Percentiles rank a stretch among this genome's conserved stretches.
phyloP scores from a whole-genome alignment of 805 yeast species.

The Candida ipomoeae region DNA sequence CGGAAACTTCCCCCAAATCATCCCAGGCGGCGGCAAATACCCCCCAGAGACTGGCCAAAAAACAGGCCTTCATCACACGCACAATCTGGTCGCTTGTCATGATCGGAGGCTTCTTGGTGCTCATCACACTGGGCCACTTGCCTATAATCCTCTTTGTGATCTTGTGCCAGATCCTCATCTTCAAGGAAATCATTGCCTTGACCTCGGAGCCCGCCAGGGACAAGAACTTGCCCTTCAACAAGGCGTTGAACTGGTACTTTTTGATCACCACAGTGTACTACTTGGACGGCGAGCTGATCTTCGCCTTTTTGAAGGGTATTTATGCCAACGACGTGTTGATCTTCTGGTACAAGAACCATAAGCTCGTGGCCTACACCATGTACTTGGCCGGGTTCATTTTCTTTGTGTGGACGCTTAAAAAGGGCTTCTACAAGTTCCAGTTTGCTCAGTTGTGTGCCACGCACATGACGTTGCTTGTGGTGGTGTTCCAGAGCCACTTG shows the following conservation, averaged over 20 bases:
- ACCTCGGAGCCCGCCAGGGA: constrained; percentile 83
- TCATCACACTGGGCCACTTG: constrained; percentile 79
- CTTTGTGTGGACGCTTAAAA: constrained; percentile 84
- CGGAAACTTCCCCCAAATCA: background rate
- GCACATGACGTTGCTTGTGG: constrained; percentile 86
- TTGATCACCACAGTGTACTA: constrained; percentile 82
- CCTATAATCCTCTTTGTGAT: constrained; percentile 72
- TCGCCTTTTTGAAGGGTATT: constrained; percentile 57
- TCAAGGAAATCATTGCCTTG: constrained; percentile 83
- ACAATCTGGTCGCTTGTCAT: constrained; percentile 92
- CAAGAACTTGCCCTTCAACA: constrained; percentile 76
- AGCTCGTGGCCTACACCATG: constrained; percentile 75
- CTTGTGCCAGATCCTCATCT: constrained; percentile 73
- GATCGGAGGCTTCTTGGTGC: constrained; percentile 61
- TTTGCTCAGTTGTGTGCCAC: constrained; percentile 91
- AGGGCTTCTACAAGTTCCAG: constrained; percentile 86
- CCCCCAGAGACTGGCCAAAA: constrained; percentile 43
- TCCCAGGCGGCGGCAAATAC: background rate
- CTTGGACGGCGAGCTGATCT: constrained; percentile 80
- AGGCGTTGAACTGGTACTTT: constrained; percentile 89
- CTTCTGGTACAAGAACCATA: constrained; percentile 71
- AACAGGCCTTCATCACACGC: constrained; percentile 79
- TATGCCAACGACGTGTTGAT: constrained; percentile 50
- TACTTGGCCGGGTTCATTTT: constrained; percentile 85
- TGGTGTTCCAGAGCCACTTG: constrained; percentile 91